These are phyloP conservation scores for Seiridium unicorne DNA, from an alignment of 2,329 filamentous ascomycete genomes.

Conservation along the genomic window DNA sequence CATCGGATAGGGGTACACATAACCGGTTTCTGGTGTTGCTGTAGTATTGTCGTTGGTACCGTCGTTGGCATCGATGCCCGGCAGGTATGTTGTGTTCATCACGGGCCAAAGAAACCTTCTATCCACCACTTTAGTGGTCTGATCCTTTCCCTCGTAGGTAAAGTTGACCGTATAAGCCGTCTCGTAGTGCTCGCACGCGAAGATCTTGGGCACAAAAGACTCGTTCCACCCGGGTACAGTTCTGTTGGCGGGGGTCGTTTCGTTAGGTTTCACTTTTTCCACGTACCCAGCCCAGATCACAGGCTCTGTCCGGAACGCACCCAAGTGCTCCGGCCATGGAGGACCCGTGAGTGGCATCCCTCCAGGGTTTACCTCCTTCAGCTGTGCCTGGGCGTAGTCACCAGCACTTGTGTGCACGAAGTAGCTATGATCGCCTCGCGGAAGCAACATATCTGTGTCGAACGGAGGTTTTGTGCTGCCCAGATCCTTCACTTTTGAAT, in stretches of 20 bases:
- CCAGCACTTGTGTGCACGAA: constrained; percentile 27
- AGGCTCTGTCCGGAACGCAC: constrained; percentile 35
- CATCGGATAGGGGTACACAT: constrained; percentile 26
- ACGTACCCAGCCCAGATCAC: constrained; percentile 37
- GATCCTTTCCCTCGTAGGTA: constrained; percentile 27
- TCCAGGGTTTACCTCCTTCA: constrained; percentile 24
- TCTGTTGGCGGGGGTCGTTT: constrained; percentile 13
- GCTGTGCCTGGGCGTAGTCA: constrained; percentile 31
- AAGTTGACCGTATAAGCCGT: constrained; percentile 33
- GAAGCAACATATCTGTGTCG: constrained; percentile 27
- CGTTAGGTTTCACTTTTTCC: constrained; percentile 17
- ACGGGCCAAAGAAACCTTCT: constrained; percentile 26
- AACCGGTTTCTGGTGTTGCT: constrained; percentile 28
- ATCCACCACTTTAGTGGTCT: constrained; percentile 23
- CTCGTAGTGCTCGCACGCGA: constrained; percentile 37
- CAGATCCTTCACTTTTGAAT: constrained; percentile 23
- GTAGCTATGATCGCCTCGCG: constrained; percentile 31
- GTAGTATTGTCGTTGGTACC: constrained; percentile 35
- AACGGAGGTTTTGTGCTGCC: constrained; percentile 28
- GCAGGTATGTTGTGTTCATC: constrained; percentile 31
- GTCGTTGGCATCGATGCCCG: constrained; percentile 26
- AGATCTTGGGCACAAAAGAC: constrained; percentile 31
- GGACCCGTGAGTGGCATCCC: constrained; percentile 27
- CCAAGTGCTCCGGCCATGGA: constrained; percentile 29
- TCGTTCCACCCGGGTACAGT: constrained; percentile 25